phyloP scores from a whole-genome alignment of 2,329 filamentous ascomycete genomes.

The Colletotrichum scovillei region DNA sequence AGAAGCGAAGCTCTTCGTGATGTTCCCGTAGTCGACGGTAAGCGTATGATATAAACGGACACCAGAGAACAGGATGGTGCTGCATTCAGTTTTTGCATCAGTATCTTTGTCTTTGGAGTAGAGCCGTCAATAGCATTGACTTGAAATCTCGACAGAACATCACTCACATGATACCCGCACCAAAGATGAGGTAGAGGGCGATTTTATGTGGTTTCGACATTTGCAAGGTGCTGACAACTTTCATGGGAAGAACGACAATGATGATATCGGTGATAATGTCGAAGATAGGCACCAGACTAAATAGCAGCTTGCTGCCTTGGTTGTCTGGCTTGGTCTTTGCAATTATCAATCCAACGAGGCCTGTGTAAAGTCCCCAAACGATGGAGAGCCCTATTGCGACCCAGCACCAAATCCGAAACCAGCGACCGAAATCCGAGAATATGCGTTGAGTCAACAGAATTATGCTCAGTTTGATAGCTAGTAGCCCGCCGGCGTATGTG shows the following conservation, averaged over 20 bases:
- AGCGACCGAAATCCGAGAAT: not conserved
- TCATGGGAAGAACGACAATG: not conserved
- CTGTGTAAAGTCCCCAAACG: not conserved
- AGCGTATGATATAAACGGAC: not conserved
- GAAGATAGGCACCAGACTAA: not conserved
- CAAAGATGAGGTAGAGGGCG: not conserved
- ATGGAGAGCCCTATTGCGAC: not conserved
- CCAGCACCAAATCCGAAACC: not conserved
- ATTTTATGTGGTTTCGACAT: not conserved
- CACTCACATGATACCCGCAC: not conserved
- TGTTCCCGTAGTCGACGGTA: not conserved
- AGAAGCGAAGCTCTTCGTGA: not conserved
- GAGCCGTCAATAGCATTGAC: not conserved
- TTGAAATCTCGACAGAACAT: not conserved
- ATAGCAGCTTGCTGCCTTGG: not conserved
- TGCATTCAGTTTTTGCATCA: not conserved
- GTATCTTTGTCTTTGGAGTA: not conserved
- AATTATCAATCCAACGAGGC: not conserved
- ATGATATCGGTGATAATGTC: not conserved
- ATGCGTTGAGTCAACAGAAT: not conserved
- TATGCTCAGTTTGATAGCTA: not conserved
- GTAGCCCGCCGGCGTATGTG: no score
- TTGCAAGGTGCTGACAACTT: not conserved
- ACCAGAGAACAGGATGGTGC: not conserved
- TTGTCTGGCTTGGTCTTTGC: not conserved